Base-by-base conservation (phyloP, 768 basidiomycete species). In the Trametes cingulata region DNA sequence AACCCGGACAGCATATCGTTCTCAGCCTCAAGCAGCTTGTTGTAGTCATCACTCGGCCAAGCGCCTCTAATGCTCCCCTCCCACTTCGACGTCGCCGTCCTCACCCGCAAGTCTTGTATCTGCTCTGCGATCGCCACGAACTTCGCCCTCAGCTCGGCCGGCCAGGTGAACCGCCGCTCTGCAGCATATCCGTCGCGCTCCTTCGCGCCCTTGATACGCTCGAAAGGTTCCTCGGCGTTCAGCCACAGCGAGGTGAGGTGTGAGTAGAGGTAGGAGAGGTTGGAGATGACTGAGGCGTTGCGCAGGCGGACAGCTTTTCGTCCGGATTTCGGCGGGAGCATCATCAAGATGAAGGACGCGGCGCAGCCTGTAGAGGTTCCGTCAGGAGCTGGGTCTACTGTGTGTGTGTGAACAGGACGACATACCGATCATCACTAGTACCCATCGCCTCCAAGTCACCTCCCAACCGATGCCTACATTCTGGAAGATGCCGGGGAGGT, bases 401-500 rank as follows among this genome's bases (percentile, higher is more conserved):
- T 10, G 8, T 12, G 24, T 17, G 10, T 8, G 52, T 24, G 50
- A 52, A 25, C 8, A 27, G 22, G 39, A 35, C 40, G 13, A 61
- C 75, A 50, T 52, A 80, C 82, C 83, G 15, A 82, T 80, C 41
- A 80, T 68, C 39, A 85, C 82, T 2, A 82, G 71, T 0, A 80
- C 69, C 59, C 78, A 82, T 45, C 85, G 73, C 60, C 73, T 73
- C 79, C 85, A 85, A 0, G 82, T 80, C 35, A 85, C 70, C 1
- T 68, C 66, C 71, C 81, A 83, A 1, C 85, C 85, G 6, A 79
- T 72, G 2, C 85, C 85, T 1, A 80, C 76, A 54, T 80, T 80
- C 15, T 75, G 78, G 22, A 78, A 68, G 25, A 80, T 20, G 3
- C 50, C 70, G 1, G 68, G 64, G 2, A 80, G 63, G 65, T 85